phyloP scores from a whole-genome alignment of 2,329 filamentous ascomycete genomes.

The Beauveria sp. region DNA sequence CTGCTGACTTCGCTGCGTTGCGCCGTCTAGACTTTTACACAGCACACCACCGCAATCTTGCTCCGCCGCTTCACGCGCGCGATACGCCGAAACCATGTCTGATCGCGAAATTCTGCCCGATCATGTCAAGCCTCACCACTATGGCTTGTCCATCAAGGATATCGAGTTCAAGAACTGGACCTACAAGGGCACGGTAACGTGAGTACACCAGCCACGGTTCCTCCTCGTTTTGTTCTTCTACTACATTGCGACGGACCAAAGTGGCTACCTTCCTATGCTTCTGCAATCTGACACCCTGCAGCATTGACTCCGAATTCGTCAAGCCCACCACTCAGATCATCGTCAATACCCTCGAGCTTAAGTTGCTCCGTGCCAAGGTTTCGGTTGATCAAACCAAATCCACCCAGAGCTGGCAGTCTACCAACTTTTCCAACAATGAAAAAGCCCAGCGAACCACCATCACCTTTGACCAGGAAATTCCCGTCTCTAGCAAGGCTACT shows the following conservation, averaged over 20 bases:
- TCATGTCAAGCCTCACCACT: constrained; percentile 74
- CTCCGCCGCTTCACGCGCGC: constrained; percentile 7
- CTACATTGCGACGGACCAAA: background rate
- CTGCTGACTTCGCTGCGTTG: background rate
- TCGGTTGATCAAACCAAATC: constrained; percentile 49
- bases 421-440: constrained; percentile 69
- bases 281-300: constrained; percentile 22
- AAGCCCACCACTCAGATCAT: constrained; percentile 68
- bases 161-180: constrained; percentile 68
- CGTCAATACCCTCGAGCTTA: constrained; percentile 79
- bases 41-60: background rate
- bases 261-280: constrained; percentile 6
- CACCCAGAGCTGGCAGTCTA: constrained; percentile 50
- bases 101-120: constrained; percentile 57
- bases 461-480: constrained; percentile 64
- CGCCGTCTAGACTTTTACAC: background rate
- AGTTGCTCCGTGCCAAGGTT: constrained; percentile 63
- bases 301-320: constrained; percentile 67
- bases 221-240: background rate
- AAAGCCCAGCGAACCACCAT: constrained; percentile 79
- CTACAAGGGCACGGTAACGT: constrained; percentile 74
- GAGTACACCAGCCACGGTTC: constrained; percentile 19
- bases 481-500: constrained; percentile 55
- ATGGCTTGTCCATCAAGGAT: constrained; percentile 72
- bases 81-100: constrained; percentile 32